These are phyloP conservation scores for Mycena polygramma DNA, from an alignment of 768 basidiomycete genomes.

Conservation along the genomic window DNA sequence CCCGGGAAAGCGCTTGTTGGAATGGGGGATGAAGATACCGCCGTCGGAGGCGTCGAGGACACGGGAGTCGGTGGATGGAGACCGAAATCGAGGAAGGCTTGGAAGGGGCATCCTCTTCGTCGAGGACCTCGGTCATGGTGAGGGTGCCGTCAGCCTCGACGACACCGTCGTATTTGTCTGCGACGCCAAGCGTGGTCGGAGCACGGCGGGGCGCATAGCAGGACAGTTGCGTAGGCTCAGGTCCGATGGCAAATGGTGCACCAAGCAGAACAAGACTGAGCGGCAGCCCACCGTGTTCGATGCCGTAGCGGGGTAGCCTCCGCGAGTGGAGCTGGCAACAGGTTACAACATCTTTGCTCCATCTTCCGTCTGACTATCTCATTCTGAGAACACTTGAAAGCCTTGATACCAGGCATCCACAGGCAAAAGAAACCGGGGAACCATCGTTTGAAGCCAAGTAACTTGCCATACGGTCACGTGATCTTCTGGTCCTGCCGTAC, in stretches of 20 bases:
- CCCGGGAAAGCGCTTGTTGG: conserved; percentile 97
- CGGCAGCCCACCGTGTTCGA: conserved; percentile 99
- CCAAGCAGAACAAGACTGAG: conserved; percentile 54
- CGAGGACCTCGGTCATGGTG: conserved; percentile 84
- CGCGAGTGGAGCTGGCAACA: conserved; percentile 78
- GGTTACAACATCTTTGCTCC: too few relatives aligned
- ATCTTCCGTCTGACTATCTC: too few relatives aligned
- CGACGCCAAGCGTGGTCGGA: conserved; percentile 93
- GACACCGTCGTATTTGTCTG: conserved; percentile 98
- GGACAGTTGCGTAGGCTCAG: conserved; percentile 95
- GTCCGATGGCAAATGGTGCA: neutral
- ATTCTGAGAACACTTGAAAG: too few relatives aligned
- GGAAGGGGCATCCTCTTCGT: conserved; percentile 97
- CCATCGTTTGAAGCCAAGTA: too few relatives aligned
- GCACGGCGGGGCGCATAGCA: conserved; percentile 96
- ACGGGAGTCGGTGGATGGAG: conserved; percentile 96
- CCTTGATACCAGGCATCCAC: too few relatives aligned
- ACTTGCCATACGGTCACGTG: too few relatives aligned
- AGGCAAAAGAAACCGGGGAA: too few relatives aligned
- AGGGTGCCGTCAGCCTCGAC: conserved; percentile 91
- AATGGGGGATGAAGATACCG: conserved; percentile 98
- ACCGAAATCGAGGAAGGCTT: conserved; percentile 98
- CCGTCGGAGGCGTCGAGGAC: conserved; percentile 98
- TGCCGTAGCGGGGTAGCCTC: conserved; percentile 96
- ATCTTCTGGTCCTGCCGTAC: too few relatives aligned